These are phyloP conservation scores for Puccinellia tenuiflora DNA, from an alignment of 176 grass and related monocot genomes.

Conservation along the genomic window DNA sequence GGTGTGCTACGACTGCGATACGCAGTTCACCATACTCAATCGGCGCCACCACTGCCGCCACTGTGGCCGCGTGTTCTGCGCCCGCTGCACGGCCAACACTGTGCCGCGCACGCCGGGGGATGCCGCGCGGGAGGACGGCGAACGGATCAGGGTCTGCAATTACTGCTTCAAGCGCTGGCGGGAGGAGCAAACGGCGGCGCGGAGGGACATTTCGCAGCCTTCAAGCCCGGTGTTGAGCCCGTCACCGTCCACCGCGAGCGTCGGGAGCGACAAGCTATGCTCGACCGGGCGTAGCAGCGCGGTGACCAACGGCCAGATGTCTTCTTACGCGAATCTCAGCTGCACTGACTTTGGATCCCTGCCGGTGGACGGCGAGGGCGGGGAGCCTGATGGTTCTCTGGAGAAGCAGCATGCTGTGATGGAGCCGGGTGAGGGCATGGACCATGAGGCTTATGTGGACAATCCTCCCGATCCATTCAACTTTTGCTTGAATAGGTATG, in stretches of 20 bases:
- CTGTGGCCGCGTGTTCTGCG: conserved; percentile 95
- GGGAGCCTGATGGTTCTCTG: conserved; percentile 17
- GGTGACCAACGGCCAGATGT: conserved; percentile 41
- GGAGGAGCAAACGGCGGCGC: conserved; percentile 32
- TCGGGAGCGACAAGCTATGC: conserved; percentile 57
- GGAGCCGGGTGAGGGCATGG: conserved; percentile 15
- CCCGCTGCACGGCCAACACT: conserved; percentile 74
- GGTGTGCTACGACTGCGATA: conserved; percentile 94
- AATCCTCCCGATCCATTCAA: conserved; percentile 45
- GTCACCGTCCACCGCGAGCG: conserved; percentile 53
- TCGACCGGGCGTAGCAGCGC: conserved; percentile 43
- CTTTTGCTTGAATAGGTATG: conserved; percentile 81
- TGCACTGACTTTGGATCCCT: conserved; percentile 24
- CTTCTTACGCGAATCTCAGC: conserved; percentile 34
- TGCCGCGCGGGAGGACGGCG: conserved; percentile 46
- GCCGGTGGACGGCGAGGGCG: conserved; percentile 17
- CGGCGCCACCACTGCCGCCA: conserved; percentile 90
- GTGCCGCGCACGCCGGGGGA: conserved; percentile 45
- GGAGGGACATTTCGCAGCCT: conserved; percentile 22
- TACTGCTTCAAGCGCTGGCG: conserved; percentile 73
- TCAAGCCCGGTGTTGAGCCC: conserved; percentile 45
- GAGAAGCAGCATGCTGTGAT: conserved; percentile 47
- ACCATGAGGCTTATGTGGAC: conserved; percentile 21
- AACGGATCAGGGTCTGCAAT: conserved; percentile 84
- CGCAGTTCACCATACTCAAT: conserved; percentile 87